Evolutionary conservation across 2,329 filamentous ascomycete species (phyloP).

Genomic region (Exutisphaerella laricina): DNA sequence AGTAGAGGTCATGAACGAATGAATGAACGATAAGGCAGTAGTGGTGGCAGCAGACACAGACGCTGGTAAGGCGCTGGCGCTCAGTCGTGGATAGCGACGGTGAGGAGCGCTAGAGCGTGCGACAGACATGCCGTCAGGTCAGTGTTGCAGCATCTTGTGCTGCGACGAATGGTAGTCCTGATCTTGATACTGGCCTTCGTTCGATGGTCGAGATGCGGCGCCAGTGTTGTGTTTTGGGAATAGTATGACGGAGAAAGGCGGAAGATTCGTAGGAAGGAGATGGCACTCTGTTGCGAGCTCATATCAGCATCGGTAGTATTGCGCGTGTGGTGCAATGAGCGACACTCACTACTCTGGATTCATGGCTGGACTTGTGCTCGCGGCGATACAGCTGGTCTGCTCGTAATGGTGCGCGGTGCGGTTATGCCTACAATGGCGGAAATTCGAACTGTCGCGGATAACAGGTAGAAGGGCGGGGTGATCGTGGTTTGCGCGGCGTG

Average conservation of each 20-base stretch:
- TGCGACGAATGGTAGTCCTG: too few relatives aligned
- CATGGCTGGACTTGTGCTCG: constrained; percentile 53
- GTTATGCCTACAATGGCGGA: not conserved
- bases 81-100: too few relatives aligned
- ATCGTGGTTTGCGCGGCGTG: not conserved
- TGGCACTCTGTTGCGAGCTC: constrained; percentile 6
- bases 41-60: not conserved
- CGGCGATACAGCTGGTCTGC: constrained; percentile 8
- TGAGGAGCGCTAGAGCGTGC: too few relatives aligned
- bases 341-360: constrained; percentile 83
- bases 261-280: not conserved
- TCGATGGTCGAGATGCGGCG: not conserved
- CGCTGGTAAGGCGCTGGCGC: not conserved
- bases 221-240: not conserved
- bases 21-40: not conserved
- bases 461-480: not conserved
- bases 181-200: not conserved
- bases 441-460: not conserved
- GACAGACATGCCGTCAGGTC: too few relatives aligned
- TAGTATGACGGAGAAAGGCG: not conserved
- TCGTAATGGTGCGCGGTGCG: not conserved
- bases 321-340: constrained; percentile 7
- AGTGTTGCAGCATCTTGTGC: too few relatives aligned
- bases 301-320: constrained; percentile 11
- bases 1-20: not conserved